Evolutionary conservation across 2,329 filamentous ascomycete genomes (phyloP), one percentile per base, ranked within the genome.

Genomic region (Stachybotrys chlorohalonatus): DNA sequence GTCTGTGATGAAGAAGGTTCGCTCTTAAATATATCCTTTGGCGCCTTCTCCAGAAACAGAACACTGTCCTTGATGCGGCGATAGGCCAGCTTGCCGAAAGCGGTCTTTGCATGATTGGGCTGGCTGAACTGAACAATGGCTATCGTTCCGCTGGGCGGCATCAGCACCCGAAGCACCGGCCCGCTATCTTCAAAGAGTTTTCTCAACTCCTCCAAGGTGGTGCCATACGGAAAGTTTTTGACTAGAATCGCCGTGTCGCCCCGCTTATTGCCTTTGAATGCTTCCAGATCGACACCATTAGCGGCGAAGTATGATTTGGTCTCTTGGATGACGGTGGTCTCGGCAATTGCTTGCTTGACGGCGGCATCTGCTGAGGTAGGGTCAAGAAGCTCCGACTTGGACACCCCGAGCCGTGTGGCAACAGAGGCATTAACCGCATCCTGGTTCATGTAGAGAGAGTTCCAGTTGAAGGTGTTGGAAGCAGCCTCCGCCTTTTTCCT

Each of bases 391-490:
- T 96, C 91, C 11, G 90, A 86, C 75, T 99, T 99, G 54, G 88
- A 87, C 55, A 99, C 83, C 50, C 93, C 92, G 55, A 99, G 79
- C 53, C 92, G 87, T 66, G 86, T 84, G 51, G 94, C 90, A 57
- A 96, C 84, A 6, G 92, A 95, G 51, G 89, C 85, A 72, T 96
- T 92, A 53, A 99, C 91, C 52, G 94, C 90, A 75, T 99, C 92
- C 73, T 90, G 88, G 71, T 88, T 96, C 89, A 99, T 95, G 71
- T 94, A 99, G n/a, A 99, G 77, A n/a, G 92, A 93, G 75, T 99
- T 99, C 94, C 94, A 99, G 68, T 93, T 96, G 74, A 97, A 97
- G 1, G 82, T 84, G 51, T 81, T 84, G 32, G 85, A 86, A 8
- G 88, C 80, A 24, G 92, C 89, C 63, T 93, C 87, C 52, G 86